Evolutionary conservation across 352 stramenopile genomes (phyloP).

Genomic region (Phytophthora hibernalis): DNA sequence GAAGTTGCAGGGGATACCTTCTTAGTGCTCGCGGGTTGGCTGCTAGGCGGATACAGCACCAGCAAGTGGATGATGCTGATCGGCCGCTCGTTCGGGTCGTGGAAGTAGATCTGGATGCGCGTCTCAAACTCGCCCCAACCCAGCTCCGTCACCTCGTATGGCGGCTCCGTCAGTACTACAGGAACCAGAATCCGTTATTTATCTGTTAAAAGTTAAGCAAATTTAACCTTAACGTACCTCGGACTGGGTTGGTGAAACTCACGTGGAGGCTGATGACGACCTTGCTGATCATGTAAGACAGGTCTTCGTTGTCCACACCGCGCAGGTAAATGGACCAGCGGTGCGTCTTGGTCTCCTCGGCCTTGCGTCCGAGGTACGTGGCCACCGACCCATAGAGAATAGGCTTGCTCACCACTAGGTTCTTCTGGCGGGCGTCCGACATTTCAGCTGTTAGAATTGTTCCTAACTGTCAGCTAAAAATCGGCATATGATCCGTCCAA

Average conservation of each 20-base stretch:
- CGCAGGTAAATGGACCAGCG: constrained; percentile 96
- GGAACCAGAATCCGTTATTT: constrained; percentile 1
- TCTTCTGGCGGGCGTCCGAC: constrained; percentile 78
- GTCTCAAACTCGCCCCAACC: constrained; percentile 99
- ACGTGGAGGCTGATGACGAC: constrained; percentile 98
- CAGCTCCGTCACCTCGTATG: constrained; percentile 97
- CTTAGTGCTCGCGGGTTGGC: constrained; percentile 90
- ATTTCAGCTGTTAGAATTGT: constrained; percentile 38
- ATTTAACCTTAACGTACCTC: constrained; percentile 48
- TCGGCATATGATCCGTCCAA: constrained; percentile 14
- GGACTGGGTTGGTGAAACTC: constrained; percentile 94
- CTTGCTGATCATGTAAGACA: constrained; percentile 95
- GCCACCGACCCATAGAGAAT: constrained; percentile 96
- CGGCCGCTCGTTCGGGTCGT: constrained; percentile 92
- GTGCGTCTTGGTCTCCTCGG: constrained; percentile 95
- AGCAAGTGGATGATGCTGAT: constrained; percentile 93
- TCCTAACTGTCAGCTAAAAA: constrained; percentile 10
- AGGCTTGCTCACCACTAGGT: constrained; percentile 91
- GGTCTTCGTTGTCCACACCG: constrained; percentile 93
- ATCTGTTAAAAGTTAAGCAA: constrained; percentile 9
- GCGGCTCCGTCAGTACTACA: constrained; percentile 93
- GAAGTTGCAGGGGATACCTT: constrained; percentile 71
- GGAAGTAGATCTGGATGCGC: constrained; percentile 96
- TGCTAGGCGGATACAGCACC: constrained; percentile 84
- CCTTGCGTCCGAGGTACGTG: constrained; percentile 93